Evolutionary conservation across 1,284 basidiomycete species (phyloP).

Genomic region (Grifola frondosa): DNA sequence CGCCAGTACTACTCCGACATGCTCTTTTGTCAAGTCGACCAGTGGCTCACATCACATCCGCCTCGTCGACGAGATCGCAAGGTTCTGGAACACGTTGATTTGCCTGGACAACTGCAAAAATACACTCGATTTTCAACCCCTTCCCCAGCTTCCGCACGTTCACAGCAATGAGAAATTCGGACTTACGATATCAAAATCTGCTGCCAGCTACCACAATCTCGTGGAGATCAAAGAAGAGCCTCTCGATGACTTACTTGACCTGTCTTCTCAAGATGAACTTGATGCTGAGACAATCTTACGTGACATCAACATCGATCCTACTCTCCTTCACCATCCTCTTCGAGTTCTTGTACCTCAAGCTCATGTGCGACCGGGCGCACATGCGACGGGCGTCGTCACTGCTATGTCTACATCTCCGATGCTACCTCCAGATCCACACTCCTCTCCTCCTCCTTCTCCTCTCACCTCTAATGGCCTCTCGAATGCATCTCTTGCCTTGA

Average conservation of each 20-base stretch:
- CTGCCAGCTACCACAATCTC: neutral
- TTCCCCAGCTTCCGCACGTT: neutral
- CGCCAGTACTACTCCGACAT: neutral
- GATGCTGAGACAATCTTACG: neutral
- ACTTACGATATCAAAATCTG: neutral
- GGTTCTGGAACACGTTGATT: constrained; percentile 4
- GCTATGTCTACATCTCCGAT: no score
- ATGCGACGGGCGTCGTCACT: no score
- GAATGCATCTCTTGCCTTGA: no score
- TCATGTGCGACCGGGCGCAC: no score
- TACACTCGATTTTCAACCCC: neutral
- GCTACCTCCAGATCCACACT: no score
- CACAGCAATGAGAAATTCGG: constrained; percentile 9
- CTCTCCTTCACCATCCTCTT: neutral
- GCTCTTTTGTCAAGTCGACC: neutral
- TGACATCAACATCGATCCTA: neutral
- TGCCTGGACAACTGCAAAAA: no score
- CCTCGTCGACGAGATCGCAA: constrained; percentile 4
- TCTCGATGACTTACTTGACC: constrained; percentile 2
- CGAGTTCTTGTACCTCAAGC: no score
- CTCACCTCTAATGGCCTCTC: no score
- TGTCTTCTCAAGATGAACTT: constrained; percentile 3
- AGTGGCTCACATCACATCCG: constrained; percentile 6
- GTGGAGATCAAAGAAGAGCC: constrained; percentile 8
- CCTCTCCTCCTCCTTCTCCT: no score